Conservation (phyloP, 306 rosid species). For the Prosopis cineraria region DNA sequence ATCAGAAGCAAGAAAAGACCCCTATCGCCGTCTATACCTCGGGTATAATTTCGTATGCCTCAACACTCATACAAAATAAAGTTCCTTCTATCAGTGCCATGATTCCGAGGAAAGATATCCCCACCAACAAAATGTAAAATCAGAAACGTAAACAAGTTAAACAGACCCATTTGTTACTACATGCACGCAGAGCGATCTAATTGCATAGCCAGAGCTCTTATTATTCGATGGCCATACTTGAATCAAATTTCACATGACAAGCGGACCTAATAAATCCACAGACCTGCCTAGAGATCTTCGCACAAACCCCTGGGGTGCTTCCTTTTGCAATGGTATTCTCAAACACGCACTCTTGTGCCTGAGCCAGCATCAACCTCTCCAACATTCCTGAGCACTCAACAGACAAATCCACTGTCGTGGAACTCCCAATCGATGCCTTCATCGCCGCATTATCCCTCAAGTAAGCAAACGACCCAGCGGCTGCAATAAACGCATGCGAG, state of each 20-base stretch:
- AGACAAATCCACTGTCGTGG: conserved; percentile 80
- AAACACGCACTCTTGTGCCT: conserved; percentile 96
- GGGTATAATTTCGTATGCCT: not conserved
- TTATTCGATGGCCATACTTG: not conserved
- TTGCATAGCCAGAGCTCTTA: not conserved
- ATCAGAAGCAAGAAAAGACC: not conserved
- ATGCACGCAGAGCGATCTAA: conserved; percentile 6
- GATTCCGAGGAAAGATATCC: not conserved
- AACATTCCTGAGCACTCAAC: conserved; percentile 90
- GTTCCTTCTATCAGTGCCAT: not conserved
- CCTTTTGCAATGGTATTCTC: conserved; percentile 95
- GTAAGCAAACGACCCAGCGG: conserved; percentile 81
- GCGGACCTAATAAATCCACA: conserved; percentile 1
- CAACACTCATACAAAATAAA: not conserved
- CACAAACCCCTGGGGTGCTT: conserved; percentile 94
- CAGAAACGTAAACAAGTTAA: not conserved
- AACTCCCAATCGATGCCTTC: conserved; percentile 75
- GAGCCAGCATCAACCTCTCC: conserved; percentile 94
- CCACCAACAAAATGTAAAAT: not conserved
- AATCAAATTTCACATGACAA: not conserved
- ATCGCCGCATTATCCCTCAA: conserved; percentile 79
- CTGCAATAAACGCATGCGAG: conserved; percentile 77
- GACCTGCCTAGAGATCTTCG: conserved; percentile 98
- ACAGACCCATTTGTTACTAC: not conserved
- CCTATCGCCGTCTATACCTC: not conserved